Evolutionary conservation across 2,329 filamentous ascomycete genomes (phyloP).

Genomic region (Nemania diffusa): DNA sequence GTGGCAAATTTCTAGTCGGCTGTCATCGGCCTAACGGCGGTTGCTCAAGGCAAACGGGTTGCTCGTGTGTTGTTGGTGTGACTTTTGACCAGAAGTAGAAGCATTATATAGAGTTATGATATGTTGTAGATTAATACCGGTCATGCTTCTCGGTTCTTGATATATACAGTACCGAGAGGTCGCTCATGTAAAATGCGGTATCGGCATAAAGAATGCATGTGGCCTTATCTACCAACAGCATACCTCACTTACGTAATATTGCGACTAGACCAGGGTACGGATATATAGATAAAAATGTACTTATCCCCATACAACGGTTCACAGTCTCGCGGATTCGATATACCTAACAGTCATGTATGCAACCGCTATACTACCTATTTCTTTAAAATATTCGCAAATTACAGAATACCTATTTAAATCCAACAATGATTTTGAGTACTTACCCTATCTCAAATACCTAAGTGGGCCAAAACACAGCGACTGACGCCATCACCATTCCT

Average conservation of each 20-base stretch:
- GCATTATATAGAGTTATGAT: background rate
- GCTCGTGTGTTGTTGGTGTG: background rate
- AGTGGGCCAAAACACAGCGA: background rate
- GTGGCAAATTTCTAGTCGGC: constrained; percentile 4
- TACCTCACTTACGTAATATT: background rate
- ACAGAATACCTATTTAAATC: too few relatives aligned
- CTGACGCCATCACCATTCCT: constrained; percentile 1
- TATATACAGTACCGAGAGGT: background rate
- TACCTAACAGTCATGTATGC: too few relatives aligned
- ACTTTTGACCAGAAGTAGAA: background rate
- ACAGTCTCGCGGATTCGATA: too few relatives aligned
- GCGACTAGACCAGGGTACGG: background rate
- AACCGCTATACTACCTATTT: background rate
- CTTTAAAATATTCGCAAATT: background rate
- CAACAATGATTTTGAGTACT: background rate
- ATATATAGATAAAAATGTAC: too few relatives aligned
- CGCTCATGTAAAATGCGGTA: background rate
- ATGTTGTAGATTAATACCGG: background rate
- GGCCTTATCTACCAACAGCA: background rate
- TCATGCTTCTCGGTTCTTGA: background rate
- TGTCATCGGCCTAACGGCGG: background rate
- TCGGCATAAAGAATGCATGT: background rate
- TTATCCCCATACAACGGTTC: too few relatives aligned
- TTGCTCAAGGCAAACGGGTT: background rate
- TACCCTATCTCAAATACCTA: background rate